A percentile compares a stretch with the other conserved stretches of the same genome.
Conservation (phyloP, 495 filamentous ascomycete genomes). For the Penicillium macrosclerotiorum region DNA sequence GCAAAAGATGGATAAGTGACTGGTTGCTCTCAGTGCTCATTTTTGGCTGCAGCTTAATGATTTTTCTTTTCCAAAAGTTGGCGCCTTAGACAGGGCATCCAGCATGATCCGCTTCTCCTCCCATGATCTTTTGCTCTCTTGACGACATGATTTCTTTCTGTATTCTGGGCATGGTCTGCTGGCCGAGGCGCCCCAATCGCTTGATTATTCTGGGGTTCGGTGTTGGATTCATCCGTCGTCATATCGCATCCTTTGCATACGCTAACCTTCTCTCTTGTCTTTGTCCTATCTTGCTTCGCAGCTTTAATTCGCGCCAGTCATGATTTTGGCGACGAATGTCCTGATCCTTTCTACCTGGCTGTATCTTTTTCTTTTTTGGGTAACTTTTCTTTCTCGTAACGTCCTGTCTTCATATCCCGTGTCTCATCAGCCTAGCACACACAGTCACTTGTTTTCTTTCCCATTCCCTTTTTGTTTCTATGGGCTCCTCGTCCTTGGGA, state of each 20-base stretch:
- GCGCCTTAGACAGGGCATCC: conserved; percentile 10
- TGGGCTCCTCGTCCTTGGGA: conserved; percentile 3
- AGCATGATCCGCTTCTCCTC: conserved; percentile 13
- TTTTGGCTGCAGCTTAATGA: conserved; percentile 15
- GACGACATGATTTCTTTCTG: conserved; percentile 20
- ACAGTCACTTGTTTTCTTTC: conserved; percentile 23
- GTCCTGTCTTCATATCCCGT: conserved; percentile 16
- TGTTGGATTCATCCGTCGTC: conserved; percentile 13
- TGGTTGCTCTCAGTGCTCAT: conserved; percentile 2
- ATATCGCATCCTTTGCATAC: conserved; percentile 32
- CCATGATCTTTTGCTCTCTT: conserved; percentile 15
- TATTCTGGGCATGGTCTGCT: conserved; percentile 10
- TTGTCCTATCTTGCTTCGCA: conserved; percentile 19
- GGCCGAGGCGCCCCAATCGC: conserved; percentile 3
- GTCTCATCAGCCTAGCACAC: conserved; percentile 20
- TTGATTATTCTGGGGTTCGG: conserved; percentile 18
- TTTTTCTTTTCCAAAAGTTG: conserved; percentile 13
- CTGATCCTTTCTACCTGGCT: conserved; percentile 16
- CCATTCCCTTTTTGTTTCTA: conserved; percentile 15
- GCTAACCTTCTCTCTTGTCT: conserved; percentile 26
- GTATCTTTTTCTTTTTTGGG: conserved; percentile 7
- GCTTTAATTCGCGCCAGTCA: conserved; percentile 37
- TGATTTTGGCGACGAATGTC: conserved; percentile 37
- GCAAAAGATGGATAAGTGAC: conserved; percentile 65
- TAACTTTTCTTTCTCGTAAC: conserved; percentile 1